Base-by-base conservation (phyloP, 768 basidiomycete genomes). In the Punctularia strigosozonata region DNA sequence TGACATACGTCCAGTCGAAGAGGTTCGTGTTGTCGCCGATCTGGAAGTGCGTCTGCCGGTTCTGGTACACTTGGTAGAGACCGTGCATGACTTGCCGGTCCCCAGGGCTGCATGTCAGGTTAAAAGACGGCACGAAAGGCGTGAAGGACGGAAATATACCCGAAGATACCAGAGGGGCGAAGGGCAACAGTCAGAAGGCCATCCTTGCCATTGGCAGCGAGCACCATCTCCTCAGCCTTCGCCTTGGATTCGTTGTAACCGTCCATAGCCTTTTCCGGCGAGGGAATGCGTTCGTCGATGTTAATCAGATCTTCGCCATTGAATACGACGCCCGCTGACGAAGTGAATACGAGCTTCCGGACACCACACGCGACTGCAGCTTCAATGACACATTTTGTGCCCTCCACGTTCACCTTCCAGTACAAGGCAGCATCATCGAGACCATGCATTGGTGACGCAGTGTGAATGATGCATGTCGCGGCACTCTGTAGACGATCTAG, bases 1-100 rank as follows among this genome's bases (percentile, higher is more conserved):
- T 89, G 49, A 98, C 89, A 53, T 97, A 97, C 4, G 92, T 95
- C 76, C 84, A 91, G 59, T 98, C 95, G 51, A 87, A 90, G 3
- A 98, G 61, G 56, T 98, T 98, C 46, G 72, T 77, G 61, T 97
- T 95, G 61, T 83, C 69, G 25, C 95, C 95, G 46, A 99, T 78
- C 59, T 97, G 92, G 68, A 88, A 85, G 47, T 86, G 79, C 0
- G 89, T 90, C 57, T 95, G 84, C 14, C 77, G 75, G 31, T 76
- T 71, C 50, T 82, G 69, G 57, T 87, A 82, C 3, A 81, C 90
- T 42, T 80, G 63, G 55, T 76, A 78, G 25, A 94, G 63, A n/a
- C 85, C 87, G 1, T 69, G 60, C 60, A 92, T 77, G 46, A 75
- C 69, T 57, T 95, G 91, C 7, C 87, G 75, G 51, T 98, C 95